phyloP scores from a whole-genome alignment of 2,329 filamentous ascomycete genomes.

The Coniella lustricola region DNA sequence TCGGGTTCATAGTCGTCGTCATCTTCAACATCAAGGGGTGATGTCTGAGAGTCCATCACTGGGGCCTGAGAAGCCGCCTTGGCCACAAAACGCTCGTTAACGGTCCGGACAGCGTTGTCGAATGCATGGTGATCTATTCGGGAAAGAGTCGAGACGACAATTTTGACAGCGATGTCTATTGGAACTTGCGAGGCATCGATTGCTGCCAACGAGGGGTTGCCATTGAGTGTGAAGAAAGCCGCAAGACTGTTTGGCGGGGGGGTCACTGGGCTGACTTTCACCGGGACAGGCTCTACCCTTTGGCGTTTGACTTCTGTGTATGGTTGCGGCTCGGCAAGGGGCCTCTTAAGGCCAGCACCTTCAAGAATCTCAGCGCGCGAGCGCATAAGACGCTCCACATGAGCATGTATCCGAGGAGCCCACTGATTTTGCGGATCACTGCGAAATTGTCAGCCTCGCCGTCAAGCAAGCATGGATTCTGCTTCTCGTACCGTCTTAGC shows the following conservation, averaged over 20 bases:
- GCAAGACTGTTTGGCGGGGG: slow-evolving; percentile 71
- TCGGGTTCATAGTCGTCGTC: slow-evolving; percentile 91
- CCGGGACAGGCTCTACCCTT: slow-evolving; percentile 45
- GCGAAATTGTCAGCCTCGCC: slow-evolving; percentile 16
- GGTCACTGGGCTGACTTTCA: slow-evolving; percentile 61
- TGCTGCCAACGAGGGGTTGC: slow-evolving; percentile 62
- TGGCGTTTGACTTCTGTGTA: slow-evolving; percentile 79
- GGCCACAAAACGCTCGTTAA: slow-evolving; percentile 43
- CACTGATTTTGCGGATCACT: slow-evolving; percentile 78
- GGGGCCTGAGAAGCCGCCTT: slow-evolving; percentile 39
- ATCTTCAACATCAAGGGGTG: slow-evolving; percentile 61
- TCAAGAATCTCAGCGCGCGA: slow-evolving; percentile 73
- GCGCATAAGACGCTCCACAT: slow-evolving; percentile 76
- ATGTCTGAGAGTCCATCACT: slow-evolving; percentile 49
- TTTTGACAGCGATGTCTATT: slow-evolving; percentile 66
- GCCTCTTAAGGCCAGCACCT: slow-evolving; percentile 70
- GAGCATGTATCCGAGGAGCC: slow-evolving; percentile 72
- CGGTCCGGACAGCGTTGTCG: slow-evolving; percentile 59
- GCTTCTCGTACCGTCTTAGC: slow-evolving; percentile 58
- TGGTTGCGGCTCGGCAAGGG: slow-evolving; percentile 63
- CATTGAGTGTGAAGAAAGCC: slow-evolving; percentile 80
- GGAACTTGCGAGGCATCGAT: slow-evolving; percentile 83
- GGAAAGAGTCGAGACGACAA: slow-evolving; percentile 72
- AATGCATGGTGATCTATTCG: slow-evolving; percentile 63
- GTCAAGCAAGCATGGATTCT: too few relatives aligned